These are phyloP conservation scores for Ziziphus jujuba DNA, from an alignment of 306 rosid species.

Conservation along the genomic window DNA sequence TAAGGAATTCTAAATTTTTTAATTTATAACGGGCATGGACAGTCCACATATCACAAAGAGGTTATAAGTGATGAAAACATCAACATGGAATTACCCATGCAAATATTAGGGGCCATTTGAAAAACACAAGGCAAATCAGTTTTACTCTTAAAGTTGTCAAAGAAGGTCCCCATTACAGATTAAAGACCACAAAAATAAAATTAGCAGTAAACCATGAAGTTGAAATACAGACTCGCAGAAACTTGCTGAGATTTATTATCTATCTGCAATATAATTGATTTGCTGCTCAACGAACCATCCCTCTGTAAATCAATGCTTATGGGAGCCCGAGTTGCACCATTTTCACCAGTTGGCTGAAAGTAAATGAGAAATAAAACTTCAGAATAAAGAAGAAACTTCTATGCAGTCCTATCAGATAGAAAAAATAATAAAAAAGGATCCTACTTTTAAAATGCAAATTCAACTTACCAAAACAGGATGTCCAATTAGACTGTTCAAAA, in stretches of 20 bases:
- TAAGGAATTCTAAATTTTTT: not conserved
- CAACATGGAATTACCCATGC: not conserved
- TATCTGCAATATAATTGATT: conserved; percentile 86
- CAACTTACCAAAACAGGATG: conserved; percentile 90
- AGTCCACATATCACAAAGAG: not conserved
- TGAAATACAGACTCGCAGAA: conserved; percentile 76
- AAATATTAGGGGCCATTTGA: not conserved
- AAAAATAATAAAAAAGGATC: not conserved
- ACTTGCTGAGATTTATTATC: conserved; percentile 94
- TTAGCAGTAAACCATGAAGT: not conserved
- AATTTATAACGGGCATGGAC: not conserved
- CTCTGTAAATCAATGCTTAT: conserved; percentile 87
- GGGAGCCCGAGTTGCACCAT: conserved; percentile 98
- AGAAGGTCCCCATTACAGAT: not conserved
- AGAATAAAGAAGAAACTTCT: conserved; percentile 7
- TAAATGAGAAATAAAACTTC: conserved; percentile 14
- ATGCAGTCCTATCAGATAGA: not conserved
- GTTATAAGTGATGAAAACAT: conserved; percentile 1
- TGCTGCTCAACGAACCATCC: conserved; percentile 87
- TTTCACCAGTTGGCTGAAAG: conserved; percentile 94
- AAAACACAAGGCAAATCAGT: not conserved
- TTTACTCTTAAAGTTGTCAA: not conserved
- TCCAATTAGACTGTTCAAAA: conserved; percentile 89
- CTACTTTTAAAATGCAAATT: conserved; percentile 8
- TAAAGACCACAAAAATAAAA: not conserved